Base-by-base conservation (phyloP, 1,139 yeast genomes). In the Pichia sp. region DNA sequence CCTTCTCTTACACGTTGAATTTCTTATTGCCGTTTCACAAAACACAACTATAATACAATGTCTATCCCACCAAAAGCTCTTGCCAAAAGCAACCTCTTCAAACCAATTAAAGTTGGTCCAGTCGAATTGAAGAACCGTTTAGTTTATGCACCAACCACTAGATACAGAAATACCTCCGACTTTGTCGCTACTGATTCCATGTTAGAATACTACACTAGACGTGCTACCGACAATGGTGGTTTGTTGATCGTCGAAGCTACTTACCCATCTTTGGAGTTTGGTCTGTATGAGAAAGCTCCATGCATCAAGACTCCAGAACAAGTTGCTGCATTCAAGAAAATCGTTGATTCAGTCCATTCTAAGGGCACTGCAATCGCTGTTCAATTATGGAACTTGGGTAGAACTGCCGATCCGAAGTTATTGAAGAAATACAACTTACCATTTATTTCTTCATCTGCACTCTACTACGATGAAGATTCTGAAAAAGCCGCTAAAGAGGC, bases 331-430 rank as follows among this genome's bases (percentile, higher is more conserved):
- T 68, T 73, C 58, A 75, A 71, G 54, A 67, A 70, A 36, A 67
- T 82, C 47, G 82, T 75, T 11, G 82, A 79, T 36, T 76, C 70
- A 53, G 79, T 73, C n/a, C 87, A 81, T 60, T 61, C 66, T 39
- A 75, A 82, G 55, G 71, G 75, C 28, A 74, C 85, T 1, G 72
- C 63, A 50, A 63, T 77, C 15, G 70, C 76, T 49, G 58, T 73
- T 38, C 93, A 85, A 65, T 59, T 85, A 39, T 82, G 85, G 84
- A 72, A 69, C 39, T 61, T 81, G 46, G 90, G 89, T 43, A 71
- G 86, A 60, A 70, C 68, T 37, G 80, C 78, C 6, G 68, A 60
- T 50, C 73, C 83, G 9, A 65, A 57, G 6, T 57, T 66, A 24
- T 60, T 76, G 55, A 75, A 76, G 46, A 57, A 60, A 39, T 52